A percentile compares a stretch with the other conserved stretches of the same genome.
Evolutionary conservation across 306 rosid species (phyloP).

Genomic region (Acacia melanoxylon): DNA sequence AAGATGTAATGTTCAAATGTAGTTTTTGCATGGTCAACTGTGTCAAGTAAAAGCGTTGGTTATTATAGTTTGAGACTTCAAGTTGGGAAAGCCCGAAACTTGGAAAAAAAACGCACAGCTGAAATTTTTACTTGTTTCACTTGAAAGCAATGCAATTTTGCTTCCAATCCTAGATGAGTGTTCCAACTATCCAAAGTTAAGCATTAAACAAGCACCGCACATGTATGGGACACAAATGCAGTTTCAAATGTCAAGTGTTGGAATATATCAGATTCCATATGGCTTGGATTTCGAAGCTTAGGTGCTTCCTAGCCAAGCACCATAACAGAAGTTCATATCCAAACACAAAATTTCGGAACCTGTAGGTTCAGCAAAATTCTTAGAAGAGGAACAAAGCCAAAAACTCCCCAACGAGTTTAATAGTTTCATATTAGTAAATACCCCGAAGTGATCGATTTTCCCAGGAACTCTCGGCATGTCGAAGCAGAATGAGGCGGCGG

Average conservation of each 20-base stretch:
- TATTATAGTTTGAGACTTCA: constrained; percentile 9
- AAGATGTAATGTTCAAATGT: background rate
- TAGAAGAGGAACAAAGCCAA: background rate
- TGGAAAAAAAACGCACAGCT: background rate
- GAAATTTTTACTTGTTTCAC: background rate
- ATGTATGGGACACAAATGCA: background rate
- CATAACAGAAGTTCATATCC: background rate
- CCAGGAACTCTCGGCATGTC: constrained; percentile 85
- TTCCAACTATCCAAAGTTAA: background rate
- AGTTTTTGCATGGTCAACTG: background rate
- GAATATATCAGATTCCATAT: background rate
- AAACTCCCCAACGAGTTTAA: background rate
- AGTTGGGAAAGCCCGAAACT: background rate
- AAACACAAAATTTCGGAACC: background rate
- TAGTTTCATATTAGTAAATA: constrained; percentile 8
- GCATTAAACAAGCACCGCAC: background rate
- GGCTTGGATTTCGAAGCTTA: background rate
- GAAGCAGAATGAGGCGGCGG: constrained; percentile 95
- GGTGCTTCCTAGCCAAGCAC: background rate
- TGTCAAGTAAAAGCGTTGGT: background rate
- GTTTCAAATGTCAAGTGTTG: background rate
- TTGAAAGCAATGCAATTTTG: background rate
- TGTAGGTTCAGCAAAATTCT: background rate
- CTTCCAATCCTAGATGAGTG: background rate
- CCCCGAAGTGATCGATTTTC: constrained; percentile 73